Evolutionary conservation across 2,329 filamentous ascomycete species (phyloP).

Genomic region (Diplodia sapinea): DNA sequence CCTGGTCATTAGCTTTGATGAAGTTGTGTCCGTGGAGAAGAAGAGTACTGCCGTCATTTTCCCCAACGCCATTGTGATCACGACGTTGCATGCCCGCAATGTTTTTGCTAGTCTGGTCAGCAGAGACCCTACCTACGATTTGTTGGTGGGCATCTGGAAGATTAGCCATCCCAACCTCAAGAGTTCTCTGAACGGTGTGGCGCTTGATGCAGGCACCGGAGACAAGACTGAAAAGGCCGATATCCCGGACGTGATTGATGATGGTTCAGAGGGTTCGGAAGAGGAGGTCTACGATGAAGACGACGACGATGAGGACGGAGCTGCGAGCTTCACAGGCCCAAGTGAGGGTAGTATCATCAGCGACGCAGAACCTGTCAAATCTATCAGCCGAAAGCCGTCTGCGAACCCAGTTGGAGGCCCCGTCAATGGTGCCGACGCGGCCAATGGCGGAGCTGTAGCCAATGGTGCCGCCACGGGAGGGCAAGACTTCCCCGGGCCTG

Average conservation of each 20-base stretch:
- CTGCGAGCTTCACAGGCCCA: slow-evolving; percentile 67
- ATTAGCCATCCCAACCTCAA: slow-evolving; percentile 90
- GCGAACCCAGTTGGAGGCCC: slow-evolving; percentile 51
- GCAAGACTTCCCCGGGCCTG: slow-evolving; percentile 82
- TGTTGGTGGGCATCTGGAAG: slow-evolving; percentile 98
- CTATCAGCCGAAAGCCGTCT: slow-evolving; percentile 74
- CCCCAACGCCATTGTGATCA: slow-evolving; percentile 96
- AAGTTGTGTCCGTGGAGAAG: slow-evolving; percentile 96
- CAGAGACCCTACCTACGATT: slow-evolving; percentile 92
- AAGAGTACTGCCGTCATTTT: slow-evolving; percentile 94
- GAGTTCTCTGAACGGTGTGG: slow-evolving; percentile 88
- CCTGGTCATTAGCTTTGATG: slow-evolving; percentile 96
- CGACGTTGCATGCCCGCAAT: slow-evolving; percentile 92
- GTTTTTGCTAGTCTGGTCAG: slow-evolving; percentile 95
- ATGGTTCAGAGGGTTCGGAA: slow-evolving; percentile 66
- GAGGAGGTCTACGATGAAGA: slow-evolving; percentile 82
- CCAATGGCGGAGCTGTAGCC: slow-evolving; percentile 47
- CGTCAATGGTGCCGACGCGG: slow-evolving; percentile 48
- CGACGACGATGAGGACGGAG: slow-evolving; percentile 73
- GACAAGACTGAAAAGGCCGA: slow-evolving; percentile 91
- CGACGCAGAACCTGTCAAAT: slow-evolving; percentile 59
- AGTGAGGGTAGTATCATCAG: slow-evolving; percentile 61
- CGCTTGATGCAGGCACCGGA: slow-evolving; percentile 76
- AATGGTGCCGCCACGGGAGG: slow-evolving; percentile 48
- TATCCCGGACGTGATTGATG: slow-evolving; percentile 45